Conservation (phyloP, 2,329 filamentous ascomycete species). For the Trematosphaeria pertusa region DNA sequence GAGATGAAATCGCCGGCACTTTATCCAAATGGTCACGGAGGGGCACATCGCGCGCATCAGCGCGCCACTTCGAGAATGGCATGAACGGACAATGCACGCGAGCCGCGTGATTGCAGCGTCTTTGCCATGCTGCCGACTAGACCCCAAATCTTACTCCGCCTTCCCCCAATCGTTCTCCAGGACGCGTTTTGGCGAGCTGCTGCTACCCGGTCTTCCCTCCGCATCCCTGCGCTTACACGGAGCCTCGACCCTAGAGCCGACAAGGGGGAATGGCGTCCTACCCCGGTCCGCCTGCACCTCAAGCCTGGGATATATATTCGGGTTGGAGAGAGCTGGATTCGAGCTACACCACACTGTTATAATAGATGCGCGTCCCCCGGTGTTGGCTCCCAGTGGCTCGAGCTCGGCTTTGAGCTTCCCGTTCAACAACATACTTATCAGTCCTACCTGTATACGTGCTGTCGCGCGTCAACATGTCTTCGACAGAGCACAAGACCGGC, state of each 20-base stretch:
- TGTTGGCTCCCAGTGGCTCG: conserved; percentile 14
- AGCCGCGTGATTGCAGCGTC: conserved; percentile 18
- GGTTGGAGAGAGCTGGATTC: conserved; percentile 11
- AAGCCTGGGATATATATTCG: conserved; percentile 16
- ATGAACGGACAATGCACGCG: conserved; percentile 5
- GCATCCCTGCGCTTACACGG: conserved; percentile 18
- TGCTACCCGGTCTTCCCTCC: conserved; percentile 10
- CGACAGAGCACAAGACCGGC: conserved; percentile 9
- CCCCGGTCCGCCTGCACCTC: conserved; percentile 12
- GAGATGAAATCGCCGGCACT: conserved; percentile 4
- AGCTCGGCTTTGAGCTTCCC: conserved; percentile 20
- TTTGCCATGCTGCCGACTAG: conserved; percentile 11
- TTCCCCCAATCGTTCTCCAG: conserved; percentile 27
- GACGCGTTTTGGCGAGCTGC: conserved; percentile 16
- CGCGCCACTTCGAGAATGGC: conserved; percentile 9
- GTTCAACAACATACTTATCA: conserved; percentile 1
- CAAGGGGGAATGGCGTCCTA: conserved; percentile 10
- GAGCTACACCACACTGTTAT: conserved; percentile 9
- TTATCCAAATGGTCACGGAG: conserved; percentile 20
- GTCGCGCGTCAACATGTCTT: conserved; percentile 15
- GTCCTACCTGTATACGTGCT: conserved; percentile 1
- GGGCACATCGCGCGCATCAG: not conserved
- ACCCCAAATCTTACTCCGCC: conserved; percentile 14
- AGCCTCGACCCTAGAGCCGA: conserved; percentile 16
- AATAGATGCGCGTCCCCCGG: conserved; percentile 18